Evolutionary conservation across 1,284 basidiomycete species (phyloP), one percentile per base, ranked within the genome.

Genomic region (Austroboletus rostrupii): DNA sequence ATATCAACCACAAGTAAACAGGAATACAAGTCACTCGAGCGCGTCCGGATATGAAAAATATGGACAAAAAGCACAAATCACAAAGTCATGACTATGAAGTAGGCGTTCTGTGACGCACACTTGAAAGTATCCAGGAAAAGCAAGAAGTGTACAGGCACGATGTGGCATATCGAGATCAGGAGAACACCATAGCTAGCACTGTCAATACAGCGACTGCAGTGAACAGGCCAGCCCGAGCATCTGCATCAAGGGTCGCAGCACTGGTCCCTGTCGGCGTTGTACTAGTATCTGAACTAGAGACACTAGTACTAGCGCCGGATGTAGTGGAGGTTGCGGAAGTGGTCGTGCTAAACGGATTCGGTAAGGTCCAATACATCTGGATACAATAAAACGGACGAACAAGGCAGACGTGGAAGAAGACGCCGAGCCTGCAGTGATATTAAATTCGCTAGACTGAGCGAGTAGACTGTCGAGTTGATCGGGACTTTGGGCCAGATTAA

Each of bases 391-490:
- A 16, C 13, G 20, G 32, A 20, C 67, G 59, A 43, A 69, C 67
- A 47, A 33, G n/a, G 7, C 19, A 21, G 63, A 54, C 35, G 44
- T 43, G 20, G 57, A 35, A 14, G 68, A 60, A 47, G 13, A 13
- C 16, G 32, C 12, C 12, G 67, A 57, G 33, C 61, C 52, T 1
- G 60, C 52, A 41, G 65, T 72, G 67, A 91, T 83, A 50, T 62
- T 62, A 63, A 87, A 88, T 47, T 76, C 55, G 16, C 43, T 40
- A 17, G 83, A 90, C 69, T 92, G 87, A 41, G 88, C 85, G 47
- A 77, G 72, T 55, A 90, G 79, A 48, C 68, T 66, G 64, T 70
- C 66, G 17, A 75, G 62, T 42, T 78, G 52, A 26, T 75, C 50
- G 5, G 72, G 56, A 55, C 78, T 72, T 60, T 72, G 58, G 56